Base-by-base conservation (phyloP, 1,139 yeast genomes). In the Wickerhamomyces sp. region DNA sequence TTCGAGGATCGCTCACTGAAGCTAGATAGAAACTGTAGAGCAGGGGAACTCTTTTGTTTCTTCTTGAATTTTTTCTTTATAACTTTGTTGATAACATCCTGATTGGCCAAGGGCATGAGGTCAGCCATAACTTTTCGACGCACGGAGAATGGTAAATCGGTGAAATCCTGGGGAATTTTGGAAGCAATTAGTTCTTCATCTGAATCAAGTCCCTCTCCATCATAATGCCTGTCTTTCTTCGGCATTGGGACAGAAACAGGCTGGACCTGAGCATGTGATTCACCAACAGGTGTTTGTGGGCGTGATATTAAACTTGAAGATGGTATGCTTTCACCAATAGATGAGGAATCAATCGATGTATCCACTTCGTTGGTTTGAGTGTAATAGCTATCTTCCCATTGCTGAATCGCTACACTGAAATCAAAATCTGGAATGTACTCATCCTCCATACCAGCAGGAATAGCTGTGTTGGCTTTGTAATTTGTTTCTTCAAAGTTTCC, bases 391-490 rank as follows among this genome's bases (percentile, higher is more conserved):
- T 51, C 52, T 14, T 51, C 53, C 68, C 68, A 64, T 32, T 57
- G 55, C 18, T 62, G 45, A 13, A 63, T 54, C 26, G 61, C 57
- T 30, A 63, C 59, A 34, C 65, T 62, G 45, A 78, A 79, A 52
- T 76, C 78, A 37, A 84, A 66, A 29, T 82, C 86, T 0, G 90
- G 90, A 14, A 84, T 75, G 56, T 83, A 84, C 57, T 84, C 91
- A 60, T 84, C 91, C 56, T 81, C 84, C 52, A 83, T 67, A 1
- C 86, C 88, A 45, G 15, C 35, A 29, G 40, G 36, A 27, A 34
- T 32, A n/a, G 14, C 18, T 23, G 42, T 27, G 5, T 26, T 29
- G 9, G 39, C 15, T 15, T 32, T 29, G 10, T 18, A 43, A 23
- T 27, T 37, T n/a, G 32, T 3, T 7, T 27, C 40, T 9, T 27